phyloP scores from a whole-genome alignment of 2,329 filamentous ascomycete species.

The Cladophialophora bantiana region DNA sequence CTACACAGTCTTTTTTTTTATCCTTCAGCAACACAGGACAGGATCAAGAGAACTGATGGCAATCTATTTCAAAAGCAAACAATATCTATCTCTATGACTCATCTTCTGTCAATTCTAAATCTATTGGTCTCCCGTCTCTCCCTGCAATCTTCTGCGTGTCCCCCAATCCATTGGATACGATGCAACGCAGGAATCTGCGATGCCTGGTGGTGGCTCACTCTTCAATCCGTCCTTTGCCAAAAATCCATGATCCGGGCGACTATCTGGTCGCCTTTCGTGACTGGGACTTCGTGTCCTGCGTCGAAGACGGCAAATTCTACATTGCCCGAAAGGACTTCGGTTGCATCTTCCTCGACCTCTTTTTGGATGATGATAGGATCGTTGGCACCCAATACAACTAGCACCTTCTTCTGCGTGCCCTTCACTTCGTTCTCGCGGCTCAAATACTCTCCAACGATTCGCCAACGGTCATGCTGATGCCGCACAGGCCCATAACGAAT shows the following conservation, averaged over 20 bases:
- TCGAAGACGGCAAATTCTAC: constrained; percentile 64
- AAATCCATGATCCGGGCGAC: constrained; percentile 59
- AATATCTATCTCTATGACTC: constrained; percentile 4
- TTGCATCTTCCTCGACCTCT: constrained; percentile 69
- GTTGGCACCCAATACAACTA: constrained; percentile 69
- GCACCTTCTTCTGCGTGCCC: constrained; percentile 54
- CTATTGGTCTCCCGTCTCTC: not conserved
- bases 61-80: not conserved
- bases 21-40: not conserved
- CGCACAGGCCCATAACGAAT: constrained; percentile 75
- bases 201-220: not conserved
- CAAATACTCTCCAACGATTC: constrained; percentile 60
- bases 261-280: constrained; percentile 66
- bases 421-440: constrained; percentile 49
- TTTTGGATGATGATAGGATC: constrained; percentile 72
- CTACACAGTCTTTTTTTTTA: not conserved
- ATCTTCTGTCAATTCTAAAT: not conserved
- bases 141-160: not conserved
- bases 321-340: constrained; percentile 63
- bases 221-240: constrained; percentile 44
- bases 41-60: not conserved
- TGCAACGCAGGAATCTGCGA: not conserved
- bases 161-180: not conserved
- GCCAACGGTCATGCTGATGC: constrained; percentile 69
- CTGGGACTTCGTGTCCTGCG: constrained; percentile 74